A percentile compares a stretch with the other conserved stretches of the same genome.
These are phyloP conservation scores for Halenospora varia DNA, from an alignment of 495 filamentous ascomycete species.

Conservation along the genomic window DNA sequence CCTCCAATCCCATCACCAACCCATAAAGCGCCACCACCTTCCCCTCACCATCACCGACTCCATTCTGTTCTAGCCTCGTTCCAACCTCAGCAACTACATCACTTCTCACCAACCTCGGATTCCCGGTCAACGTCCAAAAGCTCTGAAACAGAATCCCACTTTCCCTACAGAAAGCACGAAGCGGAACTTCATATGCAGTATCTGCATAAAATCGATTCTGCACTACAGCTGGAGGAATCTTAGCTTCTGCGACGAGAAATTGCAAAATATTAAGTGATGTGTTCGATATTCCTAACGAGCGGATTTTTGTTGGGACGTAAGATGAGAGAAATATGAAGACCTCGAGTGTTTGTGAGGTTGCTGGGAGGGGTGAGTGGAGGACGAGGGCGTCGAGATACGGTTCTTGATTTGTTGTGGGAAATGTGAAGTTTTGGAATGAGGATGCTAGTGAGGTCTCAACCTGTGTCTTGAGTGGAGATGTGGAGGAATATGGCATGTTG, in stretches of 20 bases:
- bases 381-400: conserved; percentile 70
- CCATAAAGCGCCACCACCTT: conserved; percentile 60
- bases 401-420: conserved; percentile 28
- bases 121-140: conserved; percentile 51
- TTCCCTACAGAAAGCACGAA: conserved; percentile 60
- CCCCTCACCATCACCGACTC: conserved; percentile 39
- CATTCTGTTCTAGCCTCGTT: conserved; percentile 34
- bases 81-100: conserved; percentile 50
- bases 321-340: conserved; percentile 61
- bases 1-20: conserved; percentile 57
- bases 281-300: conserved; percentile 72
- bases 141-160: conserved; percentile 38
- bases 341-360: conserved; percentile 51
- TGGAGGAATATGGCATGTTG: conserved; percentile 57
- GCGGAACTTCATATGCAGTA: conserved; percentile 54
- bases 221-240: conserved; percentile 57
- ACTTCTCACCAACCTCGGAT: conserved; percentile 52
- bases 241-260: conserved; percentile 40
- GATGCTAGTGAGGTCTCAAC: conserved; percentile 60
- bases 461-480: conserved; percentile 50
- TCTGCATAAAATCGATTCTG: conserved; percentile 70
- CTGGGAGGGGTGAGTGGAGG: conserved; percentile 64
- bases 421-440: conserved; percentile 63
- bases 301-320: conserved; percentile 60
- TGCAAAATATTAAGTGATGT: conserved; percentile 49